Evolutionary conservation across 495 filamentous ascomycete genomes (phyloP).

Genomic region (Penicillium odoratum): DNA sequence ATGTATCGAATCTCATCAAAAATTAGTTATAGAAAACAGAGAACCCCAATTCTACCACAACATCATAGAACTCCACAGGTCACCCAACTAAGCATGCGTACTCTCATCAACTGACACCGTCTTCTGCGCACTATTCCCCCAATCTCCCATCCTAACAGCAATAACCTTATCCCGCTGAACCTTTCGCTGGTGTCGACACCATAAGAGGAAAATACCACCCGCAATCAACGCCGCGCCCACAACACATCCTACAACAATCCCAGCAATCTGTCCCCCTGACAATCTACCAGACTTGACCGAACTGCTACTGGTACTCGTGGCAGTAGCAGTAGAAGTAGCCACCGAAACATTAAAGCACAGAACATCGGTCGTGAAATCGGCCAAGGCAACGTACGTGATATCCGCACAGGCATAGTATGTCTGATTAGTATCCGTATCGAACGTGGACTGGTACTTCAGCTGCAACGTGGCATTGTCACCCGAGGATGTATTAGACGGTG

Average conservation of each 20-base stretch:
- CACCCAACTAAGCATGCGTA: not conserved
- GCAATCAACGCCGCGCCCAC: constrained; percentile 30
- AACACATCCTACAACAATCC: constrained; percentile 48
- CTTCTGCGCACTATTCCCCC: not conserved
- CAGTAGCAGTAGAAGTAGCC: constrained; percentile 11
- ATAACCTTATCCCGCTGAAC: constrained; percentile 12
- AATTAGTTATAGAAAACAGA: too few species aligned
- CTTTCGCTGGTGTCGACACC: constrained; percentile 12
- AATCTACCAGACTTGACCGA: constrained; percentile 21
- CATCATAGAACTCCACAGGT: too few species aligned
- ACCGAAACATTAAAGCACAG: constrained; percentile 54
- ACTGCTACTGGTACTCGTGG: constrained; percentile 1
- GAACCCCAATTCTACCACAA: too few species aligned
- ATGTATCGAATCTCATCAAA: too few species aligned
- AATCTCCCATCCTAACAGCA: constrained; percentile 9
- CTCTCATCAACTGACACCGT: constrained; percentile 3
- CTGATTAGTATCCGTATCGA: constrained; percentile 44
- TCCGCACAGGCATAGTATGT: constrained; percentile 56
- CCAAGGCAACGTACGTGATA: constrained; percentile 45
- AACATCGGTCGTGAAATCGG: constrained; percentile 37
- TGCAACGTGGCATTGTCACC: constrained; percentile 55
- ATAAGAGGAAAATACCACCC: constrained; percentile 15
- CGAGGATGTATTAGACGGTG: constrained; percentile 32
- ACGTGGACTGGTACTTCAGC: constrained; percentile 47
- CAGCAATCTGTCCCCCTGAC: constrained; percentile 46